Evolutionary conservation across 2,329 filamentous ascomycete species (phyloP).

Genomic region (Phaeophleospora eucalypticola): DNA sequence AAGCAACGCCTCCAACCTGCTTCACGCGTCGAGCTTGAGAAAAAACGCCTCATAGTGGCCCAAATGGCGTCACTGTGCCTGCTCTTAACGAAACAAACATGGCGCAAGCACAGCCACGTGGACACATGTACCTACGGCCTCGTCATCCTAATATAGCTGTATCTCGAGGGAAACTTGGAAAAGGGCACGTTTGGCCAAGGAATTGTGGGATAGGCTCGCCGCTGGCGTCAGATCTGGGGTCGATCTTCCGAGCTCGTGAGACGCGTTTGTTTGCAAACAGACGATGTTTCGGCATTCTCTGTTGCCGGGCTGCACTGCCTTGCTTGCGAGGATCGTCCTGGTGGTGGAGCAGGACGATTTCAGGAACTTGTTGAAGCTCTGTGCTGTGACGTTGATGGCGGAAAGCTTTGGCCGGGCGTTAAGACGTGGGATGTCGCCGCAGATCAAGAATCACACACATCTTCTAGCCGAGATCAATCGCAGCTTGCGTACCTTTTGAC

Average conservation of each 20-base stretch:
- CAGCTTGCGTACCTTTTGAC: too few relatives aligned
- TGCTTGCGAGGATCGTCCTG: too few relatives aligned
- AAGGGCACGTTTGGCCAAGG: not conserved
- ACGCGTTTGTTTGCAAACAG: not conserved
- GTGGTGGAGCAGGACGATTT: too few relatives aligned
- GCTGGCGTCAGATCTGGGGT: not conserved
- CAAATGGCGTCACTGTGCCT: not conserved
- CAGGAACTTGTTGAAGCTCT: too few relatives aligned
- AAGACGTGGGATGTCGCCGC: too few relatives aligned
- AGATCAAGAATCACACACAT: too few relatives aligned
- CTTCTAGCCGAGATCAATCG: too few relatives aligned
- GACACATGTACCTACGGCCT: not conserved
- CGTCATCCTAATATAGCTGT: not conserved
- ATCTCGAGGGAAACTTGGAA: not conserved
- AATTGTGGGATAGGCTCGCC: not conserved
- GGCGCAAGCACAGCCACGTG: not conserved
- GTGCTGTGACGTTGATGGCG: too few relatives aligned
- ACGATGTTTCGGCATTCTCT: too few relatives aligned
- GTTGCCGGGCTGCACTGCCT: too few relatives aligned
- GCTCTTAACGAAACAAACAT: not conserved
- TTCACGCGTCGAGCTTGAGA: too few relatives aligned
- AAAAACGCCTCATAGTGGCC: not conserved
- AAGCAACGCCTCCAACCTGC: not conserved
- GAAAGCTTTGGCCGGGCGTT: too few relatives aligned
- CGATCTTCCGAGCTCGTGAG: not conserved